Base-by-base conservation (phyloP, 768 basidiomycete species). In the Rhizopogon rudus region DNA sequence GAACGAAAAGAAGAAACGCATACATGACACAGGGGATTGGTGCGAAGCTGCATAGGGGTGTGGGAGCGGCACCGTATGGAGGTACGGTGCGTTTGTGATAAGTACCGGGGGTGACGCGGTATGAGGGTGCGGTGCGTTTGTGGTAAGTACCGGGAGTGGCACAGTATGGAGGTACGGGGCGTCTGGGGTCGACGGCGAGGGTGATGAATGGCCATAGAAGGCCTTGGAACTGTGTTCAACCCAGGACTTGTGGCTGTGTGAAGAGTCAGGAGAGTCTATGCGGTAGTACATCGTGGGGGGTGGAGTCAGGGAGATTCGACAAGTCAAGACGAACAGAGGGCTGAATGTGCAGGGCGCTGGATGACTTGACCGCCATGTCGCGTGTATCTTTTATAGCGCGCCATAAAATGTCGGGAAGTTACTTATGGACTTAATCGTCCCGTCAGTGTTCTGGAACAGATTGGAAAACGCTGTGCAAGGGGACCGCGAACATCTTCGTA, bases 11-110 rank as follows among this genome's bases (percentile, higher is more conserved):
- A 20, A 44, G 45, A 40, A 7, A 28, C 39, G 10, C 69, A 12
- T 56, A 71, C 69, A 52, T 5, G 66, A 56, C 33, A 61, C 56
- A 16, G 65, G 56, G 13, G 60, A 31, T 44, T 67, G 29, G n/a
- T 20, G 35, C 0, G 65, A 59, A n/a, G n/a, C n/a, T n/a, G n/a
- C n/a, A n/a, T n/a, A n/a, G n/a, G n/a, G n/a, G 46, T 70, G 69
- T n/a, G 68, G 68, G 14, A 71, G 33, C 20, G 70, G 65, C 13
- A 70, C 68, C 4, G 68, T 59, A 16, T 54, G 60, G 33, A 68
- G 44, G 25, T 60, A 62, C 0, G 70, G 68, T 0, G 68, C 49
- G 28, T 57, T 9, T 0, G 68, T 70, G 44, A 61, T 68, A 17
- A 60, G 56, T 1, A 59, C 63, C 3, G 66, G 60, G 0, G 62